Evolutionary conservation across 208 protist species (phyloP), one percentile per base, ranked within the genome.

Genomic region (Balamuthia mandrillaris): DNA sequence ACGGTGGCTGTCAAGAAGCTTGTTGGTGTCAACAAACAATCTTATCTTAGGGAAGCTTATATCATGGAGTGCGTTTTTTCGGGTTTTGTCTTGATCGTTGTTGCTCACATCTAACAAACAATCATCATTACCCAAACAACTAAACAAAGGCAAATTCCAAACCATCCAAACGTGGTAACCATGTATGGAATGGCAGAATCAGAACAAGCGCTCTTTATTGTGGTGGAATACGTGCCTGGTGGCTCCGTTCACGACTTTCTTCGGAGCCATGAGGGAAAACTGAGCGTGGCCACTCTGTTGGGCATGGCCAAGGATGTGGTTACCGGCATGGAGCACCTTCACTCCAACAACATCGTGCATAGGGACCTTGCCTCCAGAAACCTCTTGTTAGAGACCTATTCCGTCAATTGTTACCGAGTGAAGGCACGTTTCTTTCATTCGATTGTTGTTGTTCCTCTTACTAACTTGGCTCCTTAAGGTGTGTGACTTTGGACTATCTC

Each of bases 101-200:
- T 18, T 24, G 49, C n/a, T 24, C 18, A 56, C n/a, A 24, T n/a
- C n/a, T 24, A 56, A n/a, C 49, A 24, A 24, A n/a, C n/a, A 56
- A 56, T 56, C 18, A 56, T n/a, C 18, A 18, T 56, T 56, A 24
- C 18, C n/a, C n/a, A 18, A 24, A n/a, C n/a, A 24, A n/a, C 49
- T 56, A n/a, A 24, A 18, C 18, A 56, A 24, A 56, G 49, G 49
- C 49, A 79, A 21, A 79, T 79, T 29, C 70, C 70, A 5, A 79
- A 79, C 70, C 70, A 79, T 24, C 70, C 70, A 10, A 79, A 79
- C 47, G 70, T 79, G 70, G 70, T 79, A 7, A 79, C 70, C 41
- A 58, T 79, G 31, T 79, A 79, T 35, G 70, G 70, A 24, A 79
- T 79, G 47, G 41, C 70, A 9, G 47, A 27, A 21, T 79, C 70